These are phyloP conservation scores for Claviceps spartinae DNA, from an alignment of 2,329 filamentous ascomycete genomes.

Conservation along the genomic window DNA sequence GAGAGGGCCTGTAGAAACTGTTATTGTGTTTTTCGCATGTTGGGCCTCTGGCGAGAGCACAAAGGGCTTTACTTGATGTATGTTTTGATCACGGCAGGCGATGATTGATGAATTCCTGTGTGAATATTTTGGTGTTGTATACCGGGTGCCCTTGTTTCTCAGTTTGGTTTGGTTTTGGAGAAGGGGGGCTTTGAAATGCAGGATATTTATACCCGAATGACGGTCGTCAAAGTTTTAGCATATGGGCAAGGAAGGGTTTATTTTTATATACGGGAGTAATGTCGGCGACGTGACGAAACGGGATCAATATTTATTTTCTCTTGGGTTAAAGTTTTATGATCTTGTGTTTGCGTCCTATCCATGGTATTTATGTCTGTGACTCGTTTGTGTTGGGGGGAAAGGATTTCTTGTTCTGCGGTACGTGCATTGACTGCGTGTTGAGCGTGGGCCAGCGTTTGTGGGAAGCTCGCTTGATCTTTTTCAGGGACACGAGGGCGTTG, in stretches of 20 bases:
- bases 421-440: too few species aligned
- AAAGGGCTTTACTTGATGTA: neutral
- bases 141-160: neutral
- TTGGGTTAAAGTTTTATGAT: neutral
- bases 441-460: too few species aligned
- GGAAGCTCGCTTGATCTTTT: too few species aligned
- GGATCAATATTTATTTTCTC: too few species aligned
- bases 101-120: neutral
- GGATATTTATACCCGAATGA: slow-evolving; percentile 17
- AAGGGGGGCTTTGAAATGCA: slow-evolving; percentile 9
- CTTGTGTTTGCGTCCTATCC: too few species aligned
- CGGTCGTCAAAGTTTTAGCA: neutral
- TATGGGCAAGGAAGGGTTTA: neutral
- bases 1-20: too few species aligned
- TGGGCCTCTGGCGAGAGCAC: too few species aligned
- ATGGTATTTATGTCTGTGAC: neutral
- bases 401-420: too few species aligned
- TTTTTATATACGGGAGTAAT: neutral
- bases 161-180: neutral
- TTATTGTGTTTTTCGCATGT: too few species aligned
- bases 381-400: too few species aligned
- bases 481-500: too few species aligned
- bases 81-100: neutral
- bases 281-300: neutral
- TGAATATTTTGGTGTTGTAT: neutral